Base-by-base conservation (phyloP, 805 yeast species). In the Saturnispora dispora region DNA sequence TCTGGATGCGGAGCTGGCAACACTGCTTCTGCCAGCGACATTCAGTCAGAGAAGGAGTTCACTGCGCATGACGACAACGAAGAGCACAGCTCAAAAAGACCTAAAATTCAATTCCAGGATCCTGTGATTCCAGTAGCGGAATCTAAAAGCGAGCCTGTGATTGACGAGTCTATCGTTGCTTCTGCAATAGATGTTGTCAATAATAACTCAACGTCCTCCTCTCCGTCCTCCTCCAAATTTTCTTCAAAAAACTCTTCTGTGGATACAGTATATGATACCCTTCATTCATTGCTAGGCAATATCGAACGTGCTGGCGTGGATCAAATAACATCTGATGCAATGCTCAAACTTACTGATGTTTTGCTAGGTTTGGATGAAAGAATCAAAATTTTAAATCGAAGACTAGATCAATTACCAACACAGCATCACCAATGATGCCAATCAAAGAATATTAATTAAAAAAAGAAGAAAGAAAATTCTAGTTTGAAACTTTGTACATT, bases 1-100 rank as follows among this genome's bases (percentile, higher is more conserved):
- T 49, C 63, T 3, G 69, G 67, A 8, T 66, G 70, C 47, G 45
- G 60, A 4, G 55, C 49, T 35, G 22, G 47, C 13, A 13, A 28
- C 7, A 4, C 17, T 20, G 28, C 22, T 7, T 33, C 42, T 17
- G 20, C 30, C n/a, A 28, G 30, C 23, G 17, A 27, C 11, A 30
- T 33, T 17, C 43, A 44, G 13, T 44, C 37, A 20, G 33, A 42
- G 15, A 42, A 27, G n/a, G 18, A 27, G 6, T 27, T 9, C 30
- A 6, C 9, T 37, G 22, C 20, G 15, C 22, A 37, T 11, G 22
- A 18, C 41, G 33, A 30, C 15, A 13, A 13, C 15, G 41, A 37
- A 18, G 41, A 37, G 11, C 41, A 37, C 22, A 20, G 18, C 9
- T 18, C 23, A 18, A 37, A 37, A 17, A 37, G 23, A 37, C 41